A percentile compares a stretch with the other conserved stretches of the same genome.
Conservation (phyloP, 208 protist genomes). For the Naegleria gruberi region DNA sequence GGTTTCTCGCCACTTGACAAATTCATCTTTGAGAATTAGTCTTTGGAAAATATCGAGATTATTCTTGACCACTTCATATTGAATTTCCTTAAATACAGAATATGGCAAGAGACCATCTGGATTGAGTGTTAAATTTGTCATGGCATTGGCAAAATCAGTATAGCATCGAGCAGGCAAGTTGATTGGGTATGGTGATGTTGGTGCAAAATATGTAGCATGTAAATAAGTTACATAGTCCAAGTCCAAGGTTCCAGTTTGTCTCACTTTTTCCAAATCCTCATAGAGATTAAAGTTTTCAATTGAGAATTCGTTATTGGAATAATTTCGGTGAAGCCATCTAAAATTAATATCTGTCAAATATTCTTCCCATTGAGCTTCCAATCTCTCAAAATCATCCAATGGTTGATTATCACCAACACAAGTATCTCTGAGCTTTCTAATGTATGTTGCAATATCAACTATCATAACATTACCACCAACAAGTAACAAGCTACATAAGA, state of each 20-base stretch:
- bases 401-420: background rate
- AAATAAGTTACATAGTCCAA: background rate
- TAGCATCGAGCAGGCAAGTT: background rate
- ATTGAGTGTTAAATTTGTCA: background rate
- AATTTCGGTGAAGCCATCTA: background rate
- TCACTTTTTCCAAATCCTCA: background rate
- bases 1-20: background rate
- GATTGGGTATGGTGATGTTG: background rate
- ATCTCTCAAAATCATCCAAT: background rate
- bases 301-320: background rate
- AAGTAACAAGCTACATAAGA: background rate
- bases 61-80: background rate
- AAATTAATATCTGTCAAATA: background rate
- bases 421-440: background rate
- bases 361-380: background rate
- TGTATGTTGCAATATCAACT: background rate
- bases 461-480: background rate
- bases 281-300: background rate
- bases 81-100: background rate
- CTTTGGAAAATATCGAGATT: background rate
- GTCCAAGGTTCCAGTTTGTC: background rate
- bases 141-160: background rate
- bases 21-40: background rate
- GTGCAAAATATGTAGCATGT: background rate
- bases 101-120: background rate